Evolutionary conservation across 495 filamentous ascomycete species (phyloP).

Genomic region (Paragyromitra xinjiangensis): DNA sequence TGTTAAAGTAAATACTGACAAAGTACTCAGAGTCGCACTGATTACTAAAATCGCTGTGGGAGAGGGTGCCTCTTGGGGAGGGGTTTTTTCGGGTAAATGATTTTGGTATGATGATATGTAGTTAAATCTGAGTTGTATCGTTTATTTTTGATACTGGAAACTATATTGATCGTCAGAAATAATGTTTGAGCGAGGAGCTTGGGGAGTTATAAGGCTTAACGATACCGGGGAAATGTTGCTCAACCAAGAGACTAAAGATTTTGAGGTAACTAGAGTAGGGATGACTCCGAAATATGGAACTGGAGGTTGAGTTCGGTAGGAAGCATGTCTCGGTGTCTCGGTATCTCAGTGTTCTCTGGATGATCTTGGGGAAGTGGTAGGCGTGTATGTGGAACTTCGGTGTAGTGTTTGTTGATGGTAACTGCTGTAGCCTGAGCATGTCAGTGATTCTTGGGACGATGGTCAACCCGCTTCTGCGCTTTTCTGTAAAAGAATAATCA

Average conservation of each 20-base stretch:
- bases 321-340: too few species aligned
- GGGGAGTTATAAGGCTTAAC: neutral
- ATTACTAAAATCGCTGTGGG: neutral
- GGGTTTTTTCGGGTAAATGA: neutral
- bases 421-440: too few species aligned
- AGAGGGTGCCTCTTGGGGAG: neutral
- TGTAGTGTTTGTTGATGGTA: too few species aligned
- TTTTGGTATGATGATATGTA: neutral
- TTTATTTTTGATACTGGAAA: neutral
- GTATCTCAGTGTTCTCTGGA: too few species aligned
- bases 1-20: neutral
- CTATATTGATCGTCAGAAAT: neutral
- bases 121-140: neutral
- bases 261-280: neutral
- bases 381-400: too few species aligned
- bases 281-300: neutral
- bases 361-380: too few species aligned
- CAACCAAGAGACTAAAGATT: neutral
- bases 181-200: neutral
- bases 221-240: neutral
- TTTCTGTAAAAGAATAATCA: too few species aligned
- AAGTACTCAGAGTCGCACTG: neutral
- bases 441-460: too few species aligned
- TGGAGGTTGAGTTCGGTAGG: neutral
- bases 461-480: too few species aligned